Conservation (phyloP, 1,284 basidiomycete genomes). For the Peniophora sp. region DNA sequence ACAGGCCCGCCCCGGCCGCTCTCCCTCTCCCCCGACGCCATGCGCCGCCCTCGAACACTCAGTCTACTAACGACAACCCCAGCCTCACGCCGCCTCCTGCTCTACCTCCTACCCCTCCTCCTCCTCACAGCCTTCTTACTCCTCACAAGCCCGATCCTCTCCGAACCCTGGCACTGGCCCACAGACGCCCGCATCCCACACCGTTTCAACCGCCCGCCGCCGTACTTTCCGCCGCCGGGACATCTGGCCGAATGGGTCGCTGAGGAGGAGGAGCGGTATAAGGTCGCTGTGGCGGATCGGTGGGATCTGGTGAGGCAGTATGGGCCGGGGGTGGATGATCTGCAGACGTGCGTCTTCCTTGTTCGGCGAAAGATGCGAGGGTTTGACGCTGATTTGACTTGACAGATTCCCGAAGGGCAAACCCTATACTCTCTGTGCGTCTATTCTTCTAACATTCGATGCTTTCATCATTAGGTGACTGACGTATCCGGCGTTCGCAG, state of each 20-base stretch:
- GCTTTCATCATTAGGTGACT: not conserved
- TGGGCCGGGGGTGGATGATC: slow-evolving; percentile 10
- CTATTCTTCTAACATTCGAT: not conserved
- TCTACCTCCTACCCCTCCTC: not conserved
- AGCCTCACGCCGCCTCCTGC: not conserved
- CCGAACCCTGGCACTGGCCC: not conserved
- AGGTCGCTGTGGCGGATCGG: not conserved
- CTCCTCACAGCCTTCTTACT: not conserved
- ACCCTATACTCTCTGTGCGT: slow-evolving; percentile 26
- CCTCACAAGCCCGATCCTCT: not conserved
- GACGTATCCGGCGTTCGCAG: not conserved
- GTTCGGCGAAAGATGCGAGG: not conserved
- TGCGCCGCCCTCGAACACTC: no score
- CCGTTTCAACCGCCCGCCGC: not conserved
- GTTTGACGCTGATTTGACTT: not conserved
- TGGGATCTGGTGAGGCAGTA: slow-evolving; percentile 10
- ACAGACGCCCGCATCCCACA: not conserved
- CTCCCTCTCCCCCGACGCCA: no score
- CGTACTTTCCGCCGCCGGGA: not conserved
- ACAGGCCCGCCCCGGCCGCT: no score
- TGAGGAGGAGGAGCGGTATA: slow-evolving; percentile 2
- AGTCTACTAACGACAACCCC: no score
- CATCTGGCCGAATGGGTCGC: not conserved
- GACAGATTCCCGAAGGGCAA: slow-evolving; percentile 15
- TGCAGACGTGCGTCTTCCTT: slow-evolving; percentile 5